Evolutionary conservation across 331 rosid species (phyloP).

Genomic region (Malus hybrid): DNA sequence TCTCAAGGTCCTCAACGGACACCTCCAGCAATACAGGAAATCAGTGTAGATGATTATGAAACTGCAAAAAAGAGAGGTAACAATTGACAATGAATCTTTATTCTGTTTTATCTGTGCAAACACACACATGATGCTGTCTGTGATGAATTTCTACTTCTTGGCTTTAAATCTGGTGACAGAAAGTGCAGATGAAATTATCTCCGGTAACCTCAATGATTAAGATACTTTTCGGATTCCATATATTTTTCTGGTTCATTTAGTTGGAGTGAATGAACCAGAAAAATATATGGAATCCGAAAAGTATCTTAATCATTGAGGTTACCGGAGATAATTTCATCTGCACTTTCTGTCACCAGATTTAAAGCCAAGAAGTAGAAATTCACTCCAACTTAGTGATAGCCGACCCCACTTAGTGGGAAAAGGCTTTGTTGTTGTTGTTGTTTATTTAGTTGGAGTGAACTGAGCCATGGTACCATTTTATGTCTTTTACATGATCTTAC

Average conservation of each 20-base stretch:
- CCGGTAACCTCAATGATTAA: not conserved
- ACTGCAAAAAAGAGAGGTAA: conserved; percentile 50
- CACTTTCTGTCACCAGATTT: not conserved
- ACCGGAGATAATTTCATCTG: not conserved
- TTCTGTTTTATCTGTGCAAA: not conserved
- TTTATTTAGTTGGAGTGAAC: not conserved
- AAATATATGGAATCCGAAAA: not conserved
- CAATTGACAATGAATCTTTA: not conserved
- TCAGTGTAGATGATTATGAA: conserved; percentile 61
- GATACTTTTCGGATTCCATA: not conserved
- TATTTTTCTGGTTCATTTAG: not conserved
- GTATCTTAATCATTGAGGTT: not conserved
- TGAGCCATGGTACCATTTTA: not conserved
- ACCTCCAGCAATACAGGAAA: conserved; percentile 90
- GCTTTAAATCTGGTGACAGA: not conserved
- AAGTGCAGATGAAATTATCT: not conserved
- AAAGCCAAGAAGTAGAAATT: not conserved
- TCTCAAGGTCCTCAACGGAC: conserved; percentile 89
- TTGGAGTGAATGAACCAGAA: not conserved
- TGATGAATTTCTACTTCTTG: not conserved
- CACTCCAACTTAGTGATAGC: no score
- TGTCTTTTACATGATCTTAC: not conserved
- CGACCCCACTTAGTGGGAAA: no score
- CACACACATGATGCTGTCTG: not conserved
- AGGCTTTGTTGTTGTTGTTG: no score